These are phyloP conservation scores for Fraxinus albicans DNA, from an alignment of 305 asterid species.

Conservation along the genomic window DNA sequence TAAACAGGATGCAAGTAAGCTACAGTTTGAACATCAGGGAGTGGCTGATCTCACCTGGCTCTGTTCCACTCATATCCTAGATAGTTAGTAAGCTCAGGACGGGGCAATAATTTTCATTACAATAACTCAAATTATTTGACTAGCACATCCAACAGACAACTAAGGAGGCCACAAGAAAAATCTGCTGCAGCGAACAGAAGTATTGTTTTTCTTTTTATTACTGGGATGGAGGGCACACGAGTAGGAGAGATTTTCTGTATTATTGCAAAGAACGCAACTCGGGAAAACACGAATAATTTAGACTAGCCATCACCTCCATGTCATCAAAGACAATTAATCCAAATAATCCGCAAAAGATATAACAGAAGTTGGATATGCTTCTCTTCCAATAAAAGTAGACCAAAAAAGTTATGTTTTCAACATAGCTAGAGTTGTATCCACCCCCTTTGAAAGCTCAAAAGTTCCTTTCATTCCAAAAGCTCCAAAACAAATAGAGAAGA, in stretches of 20 bases:
- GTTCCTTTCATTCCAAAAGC: background rate
- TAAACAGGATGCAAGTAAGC: background rate
- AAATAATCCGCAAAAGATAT: background rate
- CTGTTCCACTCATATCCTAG: background rate
- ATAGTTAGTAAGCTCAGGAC: background rate
- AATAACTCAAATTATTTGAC: slow-evolving; percentile 6
- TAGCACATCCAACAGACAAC: background rate
- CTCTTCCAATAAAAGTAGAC: background rate
- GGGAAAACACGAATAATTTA: background rate
- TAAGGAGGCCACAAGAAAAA: background rate
- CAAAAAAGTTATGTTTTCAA: background rate
- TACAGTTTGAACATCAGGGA: background rate
- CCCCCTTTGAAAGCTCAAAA: background rate
- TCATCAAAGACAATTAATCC: background rate
- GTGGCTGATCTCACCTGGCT: background rate
- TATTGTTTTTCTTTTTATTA: background rate
- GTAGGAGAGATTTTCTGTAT: background rate
- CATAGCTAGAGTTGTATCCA: background rate
- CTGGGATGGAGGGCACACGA: background rate
- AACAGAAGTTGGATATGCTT: background rate
- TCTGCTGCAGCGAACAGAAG: background rate
- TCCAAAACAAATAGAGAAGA: background rate
- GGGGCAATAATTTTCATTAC: slow-evolving; percentile 3
- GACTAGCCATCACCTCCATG: background rate
- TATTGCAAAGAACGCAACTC: background rate